Evolutionary conservation across 139 green algal species (phyloP), one percentile per base, ranked within the genome.

Genomic region (Chlorella ohadii): DNA sequence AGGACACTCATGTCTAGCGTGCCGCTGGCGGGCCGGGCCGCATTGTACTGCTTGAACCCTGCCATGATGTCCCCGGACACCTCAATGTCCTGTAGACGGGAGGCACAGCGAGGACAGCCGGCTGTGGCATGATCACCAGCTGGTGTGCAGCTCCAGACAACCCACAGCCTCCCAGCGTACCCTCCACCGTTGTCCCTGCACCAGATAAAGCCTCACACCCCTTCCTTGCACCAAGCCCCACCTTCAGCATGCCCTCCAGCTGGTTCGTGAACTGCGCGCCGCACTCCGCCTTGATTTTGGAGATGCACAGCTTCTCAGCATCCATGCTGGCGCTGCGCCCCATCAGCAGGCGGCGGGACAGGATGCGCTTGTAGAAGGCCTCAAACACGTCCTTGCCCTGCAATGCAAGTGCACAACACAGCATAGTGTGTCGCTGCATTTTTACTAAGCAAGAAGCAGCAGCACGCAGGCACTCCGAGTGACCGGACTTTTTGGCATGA

Each of bases 351-450:
- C 97, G 94, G 89, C 98, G 98, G n/a, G 97, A 95, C 41, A 99
- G 91, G 85, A 99, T 96, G 86, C 97, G 97, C 90, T 99, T 99
- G 94, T 99, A 99, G 81, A 99, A 99, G 1, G 96, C 97, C 91
- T 99, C 97, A 86, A 99, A 99, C 41, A 99, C 96, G 84, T 99
- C 97, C 92, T 99, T 99, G 82, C 97, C 97, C 93, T 98, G 92
- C n/a, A 78, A 4, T 28, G 31, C 47, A 16, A 11, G 28, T 23
- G 33, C 2, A 7, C 4, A 19, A 11, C 11, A 66, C 59, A 66
- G 5, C 25, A 25, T 25, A 55, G 44, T 55, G 6, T 55, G 44
- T 55, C n/a, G n/a, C n/a, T n/a, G n/a, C n/a, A n/a, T n/a, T n/a
- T n/a, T n/a, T n/a, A n/a, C n/a, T n/a, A n/a, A n/a, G n/a, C n/a